phyloP scores from a whole-genome alignment of 805 yeast species.

The Nakazawaea wickerhamii region DNA sequence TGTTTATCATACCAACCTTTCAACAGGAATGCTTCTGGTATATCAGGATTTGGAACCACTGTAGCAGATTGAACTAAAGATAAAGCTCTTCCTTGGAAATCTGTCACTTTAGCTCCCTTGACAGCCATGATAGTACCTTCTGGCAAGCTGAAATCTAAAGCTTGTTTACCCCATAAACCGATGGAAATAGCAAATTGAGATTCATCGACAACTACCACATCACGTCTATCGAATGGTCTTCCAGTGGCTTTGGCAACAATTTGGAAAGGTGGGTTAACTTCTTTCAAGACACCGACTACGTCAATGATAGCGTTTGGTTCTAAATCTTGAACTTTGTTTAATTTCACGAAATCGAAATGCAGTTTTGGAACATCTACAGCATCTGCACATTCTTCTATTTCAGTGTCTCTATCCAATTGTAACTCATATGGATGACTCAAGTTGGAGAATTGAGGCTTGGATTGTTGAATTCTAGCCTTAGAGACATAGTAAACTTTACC shows the following conservation, averaged over 20 bases:
- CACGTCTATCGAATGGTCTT: conserved; percentile 88
- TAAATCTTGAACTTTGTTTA: conserved; percentile 58
- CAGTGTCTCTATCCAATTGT: conserved; percentile 71
- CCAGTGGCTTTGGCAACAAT: conserved; percentile 85
- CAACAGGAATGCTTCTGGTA: conserved; percentile 78
- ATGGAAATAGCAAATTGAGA: conserved; percentile 68
- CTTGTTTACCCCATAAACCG: conserved; percentile 89
- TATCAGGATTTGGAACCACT: conserved; percentile 76
- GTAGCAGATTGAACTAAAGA: conserved; percentile 78
- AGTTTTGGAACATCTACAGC: conserved; percentile 68
- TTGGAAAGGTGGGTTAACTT: conserved; percentile 68
- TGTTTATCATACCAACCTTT: conserved; percentile 93
- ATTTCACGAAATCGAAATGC: conserved; percentile 67
- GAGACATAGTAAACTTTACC: conserved; percentile 85
- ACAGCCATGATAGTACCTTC: conserved; percentile 85
- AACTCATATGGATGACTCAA: conserved; percentile 87
- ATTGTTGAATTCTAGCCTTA: conserved; percentile 72
- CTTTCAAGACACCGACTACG: conserved; percentile 80
- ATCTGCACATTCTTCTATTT: conserved; percentile 60
- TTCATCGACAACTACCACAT: conserved; percentile 80
- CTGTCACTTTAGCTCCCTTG: conserved; percentile 85
- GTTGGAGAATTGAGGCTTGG: conserved; percentile 82
- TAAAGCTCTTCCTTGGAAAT: conserved; percentile 80
- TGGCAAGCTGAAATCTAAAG: conserved; percentile 67
- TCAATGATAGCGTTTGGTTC: conserved; percentile 75